Evolutionary conservation across 768 basidiomycete genomes (phyloP).

Genomic region (Phylloporus arenicola): DNA sequence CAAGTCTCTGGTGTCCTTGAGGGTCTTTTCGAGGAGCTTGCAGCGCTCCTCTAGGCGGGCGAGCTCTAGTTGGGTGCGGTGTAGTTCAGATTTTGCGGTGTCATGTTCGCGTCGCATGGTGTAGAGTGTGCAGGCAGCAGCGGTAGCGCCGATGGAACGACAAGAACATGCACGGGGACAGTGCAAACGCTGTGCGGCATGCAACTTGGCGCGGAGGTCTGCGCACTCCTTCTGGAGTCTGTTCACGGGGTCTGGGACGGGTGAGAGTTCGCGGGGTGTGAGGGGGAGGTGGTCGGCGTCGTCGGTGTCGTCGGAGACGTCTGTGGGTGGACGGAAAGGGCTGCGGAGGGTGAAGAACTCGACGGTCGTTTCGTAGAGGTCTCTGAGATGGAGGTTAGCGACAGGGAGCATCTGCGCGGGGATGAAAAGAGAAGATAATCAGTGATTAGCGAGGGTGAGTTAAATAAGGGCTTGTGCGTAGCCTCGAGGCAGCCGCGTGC

Average conservation of each 20-base stretch:
- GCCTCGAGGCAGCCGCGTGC: conserved; percentile 16
- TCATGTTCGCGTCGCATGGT: conserved; percentile 52
- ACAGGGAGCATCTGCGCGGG: conserved; percentile 38
- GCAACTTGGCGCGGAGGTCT: conserved; percentile 41
- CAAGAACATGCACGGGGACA: conserved; percentile 30
- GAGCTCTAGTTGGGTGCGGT: conserved; percentile 49
- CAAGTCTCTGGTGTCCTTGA: conserved; percentile 60
- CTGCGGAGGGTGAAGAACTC: conserved; percentile 51
- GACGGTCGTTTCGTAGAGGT: conserved; percentile 50
- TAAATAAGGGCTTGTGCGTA: conserved; percentile 21
- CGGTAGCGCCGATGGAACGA: conserved; percentile 34
- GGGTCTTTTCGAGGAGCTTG: conserved; percentile 54
- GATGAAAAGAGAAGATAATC: conserved; percentile 31
- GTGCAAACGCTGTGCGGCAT: conserved; percentile 32
- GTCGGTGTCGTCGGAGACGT: conserved; percentile 18
- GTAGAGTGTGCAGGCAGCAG: conserved; percentile 38
- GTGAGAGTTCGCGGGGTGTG: conserved; percentile 31
- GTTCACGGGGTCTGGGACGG: conserved; percentile 37
- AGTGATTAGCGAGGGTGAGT: conserved; percentile 13
- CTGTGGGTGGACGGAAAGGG: conserved; percentile 23
- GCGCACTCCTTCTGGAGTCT: conserved; percentile 37
- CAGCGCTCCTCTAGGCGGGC: conserved; percentile 57
- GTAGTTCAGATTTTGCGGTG: conserved; percentile 48
- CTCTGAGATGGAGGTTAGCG: conserved; percentile 43
- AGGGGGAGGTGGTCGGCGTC: conserved; percentile 23